phyloP scores from a whole-genome alignment of 1,284 basidiomycete genomes.

The Leccinum subrobustum region DNA sequence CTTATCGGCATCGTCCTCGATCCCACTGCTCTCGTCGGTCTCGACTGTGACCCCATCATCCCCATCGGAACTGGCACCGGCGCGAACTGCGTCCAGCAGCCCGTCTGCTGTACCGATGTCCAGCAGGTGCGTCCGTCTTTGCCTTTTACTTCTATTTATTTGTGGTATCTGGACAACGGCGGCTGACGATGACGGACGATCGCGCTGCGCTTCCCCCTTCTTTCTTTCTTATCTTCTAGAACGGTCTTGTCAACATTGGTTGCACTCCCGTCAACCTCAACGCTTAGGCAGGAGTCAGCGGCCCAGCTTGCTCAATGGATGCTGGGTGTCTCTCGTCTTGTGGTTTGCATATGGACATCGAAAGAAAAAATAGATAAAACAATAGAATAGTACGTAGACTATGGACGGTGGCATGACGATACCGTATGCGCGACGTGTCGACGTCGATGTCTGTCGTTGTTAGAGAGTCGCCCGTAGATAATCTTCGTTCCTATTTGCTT shows the following conservation, averaged over 20 bases:
- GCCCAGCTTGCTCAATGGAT: neutral
- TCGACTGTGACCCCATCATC: neutral
- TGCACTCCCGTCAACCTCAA: conserved; percentile 10
- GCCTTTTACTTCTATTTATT: neutral
- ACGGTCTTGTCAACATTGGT: neutral
- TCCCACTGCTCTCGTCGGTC: neutral
- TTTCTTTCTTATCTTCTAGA: conserved; percentile 7
- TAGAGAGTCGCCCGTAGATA: neutral
- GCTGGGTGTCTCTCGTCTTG: conserved; percentile 1
- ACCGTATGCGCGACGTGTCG: neutral
- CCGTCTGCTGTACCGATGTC: conserved; percentile 13
- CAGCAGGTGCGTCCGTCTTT: conserved; percentile 3
- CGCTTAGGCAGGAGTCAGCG: neutral
- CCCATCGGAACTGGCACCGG: neutral
- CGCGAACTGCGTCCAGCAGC: neutral
- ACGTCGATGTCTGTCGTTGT: neutral
- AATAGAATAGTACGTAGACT: neutral
- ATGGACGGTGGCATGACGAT: neutral
- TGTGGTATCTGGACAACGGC: too few species aligned
- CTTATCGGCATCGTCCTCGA: neutral
- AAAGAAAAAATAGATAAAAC: neutral
- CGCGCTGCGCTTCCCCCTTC: neutral
- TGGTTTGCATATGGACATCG: neutral
- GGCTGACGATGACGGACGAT: neutral
- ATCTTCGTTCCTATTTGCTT: neutral